Conservation (phyloP, 306 rosid genomes). For the Sphenostylis stenocarpa region DNA sequence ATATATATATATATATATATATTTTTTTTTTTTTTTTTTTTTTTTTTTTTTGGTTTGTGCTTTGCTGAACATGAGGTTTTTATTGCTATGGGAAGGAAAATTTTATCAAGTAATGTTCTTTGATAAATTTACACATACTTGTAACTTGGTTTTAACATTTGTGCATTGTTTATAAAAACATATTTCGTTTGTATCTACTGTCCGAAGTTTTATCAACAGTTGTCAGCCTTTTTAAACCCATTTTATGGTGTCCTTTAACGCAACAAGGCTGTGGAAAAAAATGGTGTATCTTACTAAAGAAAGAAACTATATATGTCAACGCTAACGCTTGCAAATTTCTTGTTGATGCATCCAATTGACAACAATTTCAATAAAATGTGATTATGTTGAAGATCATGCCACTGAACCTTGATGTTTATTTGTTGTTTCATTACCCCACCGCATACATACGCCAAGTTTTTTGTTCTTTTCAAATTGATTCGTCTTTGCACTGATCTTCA, state of each 20-base stretch:
- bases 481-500: constrained; percentile 4
- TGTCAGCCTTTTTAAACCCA: neutral
- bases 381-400: constrained; percentile 10
- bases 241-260: neutral
- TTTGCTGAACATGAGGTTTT: neutral
- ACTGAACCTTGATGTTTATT: neutral
- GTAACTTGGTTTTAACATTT: neutral
- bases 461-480: constrained; percentile 11
- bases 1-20: neutral
- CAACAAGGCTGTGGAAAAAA: neutral
- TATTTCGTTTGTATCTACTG: too few relatives aligned
- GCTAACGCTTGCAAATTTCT: neutral
- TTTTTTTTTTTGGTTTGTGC: neutral
- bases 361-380: constrained; percentile 20
- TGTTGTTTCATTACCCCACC: neutral
- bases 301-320: neutral
- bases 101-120: neutral
- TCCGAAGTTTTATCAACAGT: neutral
- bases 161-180: too few relatives aligned
- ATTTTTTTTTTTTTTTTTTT: constrained; percentile 20
- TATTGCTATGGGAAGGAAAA: neutral
- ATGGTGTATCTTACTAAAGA: neutral
- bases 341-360: neutral
- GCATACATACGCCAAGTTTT: neutral
- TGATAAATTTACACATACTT: neutral